Evolutionary conservation across 345 rosid species (phyloP).

Genomic region (Populus nigra): DNA sequence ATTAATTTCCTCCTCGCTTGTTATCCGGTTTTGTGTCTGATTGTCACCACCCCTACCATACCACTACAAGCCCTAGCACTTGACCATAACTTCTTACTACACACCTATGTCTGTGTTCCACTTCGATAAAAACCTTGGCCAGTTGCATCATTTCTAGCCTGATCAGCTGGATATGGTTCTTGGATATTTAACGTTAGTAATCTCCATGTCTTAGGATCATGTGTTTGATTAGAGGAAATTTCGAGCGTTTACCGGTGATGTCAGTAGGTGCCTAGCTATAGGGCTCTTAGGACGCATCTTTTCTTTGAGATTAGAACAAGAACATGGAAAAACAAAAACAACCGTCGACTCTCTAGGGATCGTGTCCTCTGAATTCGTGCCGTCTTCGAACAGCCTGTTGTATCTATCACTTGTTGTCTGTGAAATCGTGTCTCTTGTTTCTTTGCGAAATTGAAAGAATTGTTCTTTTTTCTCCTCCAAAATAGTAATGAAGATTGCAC

Average conservation of each 20-base stretch:
- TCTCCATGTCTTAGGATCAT: not conserved
- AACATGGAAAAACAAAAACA: not conserved
- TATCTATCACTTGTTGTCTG: too few species aligned
- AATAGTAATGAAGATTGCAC: not conserved
- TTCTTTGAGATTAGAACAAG: not conserved
- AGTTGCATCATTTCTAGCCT: not conserved
- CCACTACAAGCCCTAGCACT: not conserved
- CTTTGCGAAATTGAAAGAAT: not conserved
- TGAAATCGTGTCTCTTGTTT: not conserved
- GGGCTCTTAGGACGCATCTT: not conserved
- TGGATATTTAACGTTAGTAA: not conserved
- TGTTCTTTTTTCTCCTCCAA: not conserved
- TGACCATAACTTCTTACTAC: not conserved
- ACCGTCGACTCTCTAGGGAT: not conserved
- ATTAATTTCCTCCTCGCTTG: conserved; percentile 22
- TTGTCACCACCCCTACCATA: not conserved
- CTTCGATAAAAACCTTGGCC: not conserved
- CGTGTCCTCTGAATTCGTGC: not conserved
- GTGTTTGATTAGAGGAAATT: not conserved
- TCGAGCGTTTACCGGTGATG: not conserved
- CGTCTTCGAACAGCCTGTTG: not conserved
- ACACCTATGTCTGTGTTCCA: not conserved
- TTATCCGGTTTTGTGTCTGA: conserved; percentile 18
- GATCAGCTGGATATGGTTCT: not conserved
- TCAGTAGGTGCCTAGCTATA: not conserved